Percentiles rank a stretch among this genome's conserved stretches.
Evolutionary conservation across 768 basidiomycete species (phyloP).

Genomic region (Butyriboletus loyo): DNA sequence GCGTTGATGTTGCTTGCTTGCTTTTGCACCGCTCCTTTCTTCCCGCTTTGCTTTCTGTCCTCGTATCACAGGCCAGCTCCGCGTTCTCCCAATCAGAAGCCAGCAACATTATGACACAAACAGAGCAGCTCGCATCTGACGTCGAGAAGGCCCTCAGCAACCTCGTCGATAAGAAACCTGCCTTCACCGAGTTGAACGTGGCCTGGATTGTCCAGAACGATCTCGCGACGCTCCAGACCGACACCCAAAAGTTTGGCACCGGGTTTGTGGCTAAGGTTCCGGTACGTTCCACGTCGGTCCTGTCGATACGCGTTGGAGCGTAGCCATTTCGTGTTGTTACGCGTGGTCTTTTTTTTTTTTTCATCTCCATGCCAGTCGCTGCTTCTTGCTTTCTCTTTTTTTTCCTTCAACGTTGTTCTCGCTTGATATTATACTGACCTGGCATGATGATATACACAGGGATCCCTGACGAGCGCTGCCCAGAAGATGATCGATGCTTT

Average conservation of each 20-base stretch:
- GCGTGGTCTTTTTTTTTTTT: neutral
- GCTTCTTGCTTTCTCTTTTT: neutral
- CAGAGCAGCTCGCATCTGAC: fast-evolving
- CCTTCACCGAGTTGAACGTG: fast-evolving
- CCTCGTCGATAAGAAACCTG: neutral
- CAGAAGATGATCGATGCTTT: neutral
- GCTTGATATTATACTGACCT: no score
- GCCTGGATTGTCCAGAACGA: neutral
- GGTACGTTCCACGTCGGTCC: neutral
- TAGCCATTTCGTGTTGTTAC: neutral
- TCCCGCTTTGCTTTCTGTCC: neutral
- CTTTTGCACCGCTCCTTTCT: neutral
- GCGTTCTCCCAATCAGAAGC: neutral
- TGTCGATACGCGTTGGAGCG: neutral
- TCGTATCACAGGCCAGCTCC: neutral
- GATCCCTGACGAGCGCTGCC: neutral
- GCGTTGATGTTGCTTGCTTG: neutral
- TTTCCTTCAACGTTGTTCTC: neutral
- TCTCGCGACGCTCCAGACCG: neutral
- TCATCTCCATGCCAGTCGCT: neutral
- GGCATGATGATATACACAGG: no score
- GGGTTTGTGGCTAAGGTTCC: neutral
- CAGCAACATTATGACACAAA: fast-evolving
- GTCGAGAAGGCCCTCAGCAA: neutral
- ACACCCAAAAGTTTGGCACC: neutral